Evolutionary conservation across 495 filamentous ascomycete species (phyloP), one percentile per base, ranked within the genome.

Genomic region (Hypoxylon cercidicola): DNA sequence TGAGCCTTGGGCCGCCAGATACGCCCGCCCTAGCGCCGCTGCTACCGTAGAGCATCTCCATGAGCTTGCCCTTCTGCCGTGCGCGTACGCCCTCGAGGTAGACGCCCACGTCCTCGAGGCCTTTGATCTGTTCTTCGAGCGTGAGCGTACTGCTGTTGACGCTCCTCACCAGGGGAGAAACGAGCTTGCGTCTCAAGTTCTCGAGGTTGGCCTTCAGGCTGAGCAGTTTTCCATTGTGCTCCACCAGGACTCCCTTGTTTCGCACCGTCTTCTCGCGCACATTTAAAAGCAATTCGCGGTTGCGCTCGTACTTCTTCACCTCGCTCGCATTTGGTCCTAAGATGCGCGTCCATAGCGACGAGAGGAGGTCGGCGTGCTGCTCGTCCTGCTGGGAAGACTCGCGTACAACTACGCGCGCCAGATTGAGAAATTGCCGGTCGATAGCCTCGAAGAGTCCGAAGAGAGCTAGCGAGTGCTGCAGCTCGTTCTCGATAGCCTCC

Each of bases 231-330:
- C 87, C 84, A 67, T 94, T 93, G 69, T 97, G 92, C 50, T 93
- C 90, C 23, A 93, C 85, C 1, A 97, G 80, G 9, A 94, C 84
- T 35, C 86, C 86, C 68, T 96, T 96, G 75, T 96, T 96, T n/a
- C 84, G 82, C 11, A 94, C 87, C 10, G 93, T 97, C 67, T 88
- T 90, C 23, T 88, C 84, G 54, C 92, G 87, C 44, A 97, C 89
- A 61, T 88, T 90, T 21, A 81, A 82, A 23, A 97, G 87, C 1
- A 90, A 79, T 34, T 84, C 79, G 52, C 88, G 88, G 78, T 97
- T 97, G 75, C 90, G 89, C 71, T 97, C 92, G 76, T 90, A 97
- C 75, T 97, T 97, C 74, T 85, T 86, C 0, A 97, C 82, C 35
- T 88, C 84, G 50, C 77, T 75, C 2, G 88, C 85, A 55, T 91